These are phyloP conservation scores for Talaromyces thailandensis DNA, from an alignment of 495 filamentous ascomycete genomes.

Conservation along the genomic window DNA sequence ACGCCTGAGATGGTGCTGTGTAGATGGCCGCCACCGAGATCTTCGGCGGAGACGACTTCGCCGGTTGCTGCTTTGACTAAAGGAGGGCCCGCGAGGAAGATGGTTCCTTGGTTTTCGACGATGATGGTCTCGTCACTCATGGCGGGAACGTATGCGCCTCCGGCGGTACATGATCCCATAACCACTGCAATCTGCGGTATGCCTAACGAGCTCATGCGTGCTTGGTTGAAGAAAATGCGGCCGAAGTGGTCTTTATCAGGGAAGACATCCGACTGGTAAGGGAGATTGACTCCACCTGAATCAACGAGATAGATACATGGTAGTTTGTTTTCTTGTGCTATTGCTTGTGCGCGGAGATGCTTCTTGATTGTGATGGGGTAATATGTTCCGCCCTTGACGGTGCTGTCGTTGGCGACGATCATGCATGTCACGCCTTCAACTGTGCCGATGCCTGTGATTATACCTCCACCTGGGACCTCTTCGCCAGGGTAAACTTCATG, in stretches of 20 bases:
- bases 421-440: constrained; percentile 88
- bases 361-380: constrained; percentile 98
- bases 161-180: constrained; percentile 96
- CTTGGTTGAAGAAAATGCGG: constrained; percentile 97
- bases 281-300: constrained; percentile 91
- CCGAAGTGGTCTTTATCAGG: constrained; percentile 94
- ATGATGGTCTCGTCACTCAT: constrained; percentile 99
- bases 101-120: constrained; percentile 87
- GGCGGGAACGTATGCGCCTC: constrained; percentile 90
- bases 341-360: constrained; percentile 84
- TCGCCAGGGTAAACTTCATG: constrained; percentile 81
- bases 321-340: constrained; percentile 79
- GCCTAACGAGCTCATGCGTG: constrained; percentile 67
- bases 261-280: constrained; percentile 94
- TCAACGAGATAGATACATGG: constrained; percentile 95
- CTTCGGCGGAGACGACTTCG: constrained; percentile 86
- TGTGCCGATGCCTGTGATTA: constrained; percentile 87
- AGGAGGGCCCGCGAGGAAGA: constrained; percentile 92
- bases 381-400: constrained; percentile 98
- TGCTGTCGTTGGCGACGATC: constrained; percentile 95
- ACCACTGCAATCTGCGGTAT: constrained; percentile 95
- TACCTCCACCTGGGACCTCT: constrained; percentile 78
- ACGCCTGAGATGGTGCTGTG: constrained; percentile 91
- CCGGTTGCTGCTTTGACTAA: constrained; percentile 96
- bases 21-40: constrained; percentile 86